Conservation (phyloP, 1,284 basidiomycete genomes). For the Ustilago cynodontis region DNA sequence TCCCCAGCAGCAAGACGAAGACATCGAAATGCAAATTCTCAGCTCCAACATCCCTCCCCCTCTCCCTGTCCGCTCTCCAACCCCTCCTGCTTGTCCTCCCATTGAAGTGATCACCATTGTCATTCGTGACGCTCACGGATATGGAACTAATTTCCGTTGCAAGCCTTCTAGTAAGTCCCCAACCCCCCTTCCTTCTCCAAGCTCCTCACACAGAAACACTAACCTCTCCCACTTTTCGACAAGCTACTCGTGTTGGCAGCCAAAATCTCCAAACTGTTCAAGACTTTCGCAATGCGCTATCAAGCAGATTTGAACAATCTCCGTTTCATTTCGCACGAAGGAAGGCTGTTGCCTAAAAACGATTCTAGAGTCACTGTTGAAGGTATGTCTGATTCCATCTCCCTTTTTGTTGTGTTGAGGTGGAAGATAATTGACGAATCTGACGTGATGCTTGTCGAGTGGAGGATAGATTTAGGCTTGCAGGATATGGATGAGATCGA, state of each 20-base stretch:
- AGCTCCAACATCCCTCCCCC: not conserved
- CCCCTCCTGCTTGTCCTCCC: not conserved
- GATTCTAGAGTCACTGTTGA: not conserved
- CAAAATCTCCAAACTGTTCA: constrained; percentile 17
- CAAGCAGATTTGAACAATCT: not conserved
- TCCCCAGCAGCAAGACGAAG: constrained; percentile 4
- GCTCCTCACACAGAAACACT: no score
- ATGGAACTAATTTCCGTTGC: constrained; percentile 7
- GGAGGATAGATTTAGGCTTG: not conserved
- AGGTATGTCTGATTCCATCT: not conserved
- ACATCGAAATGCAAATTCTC: constrained; percentile 4
- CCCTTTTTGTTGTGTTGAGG: not conserved
- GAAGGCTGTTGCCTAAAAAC: constrained; percentile 12
- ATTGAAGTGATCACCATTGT: not conserved
- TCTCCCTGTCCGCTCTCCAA: not conserved
- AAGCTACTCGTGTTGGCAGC: no score
- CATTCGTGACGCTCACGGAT: constrained; percentile 27
- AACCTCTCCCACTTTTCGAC: not conserved
- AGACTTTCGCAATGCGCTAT: constrained; percentile 3
- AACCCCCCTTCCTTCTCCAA: not conserved
- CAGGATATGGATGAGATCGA: constrained; percentile 37
- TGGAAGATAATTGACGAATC: not conserved
- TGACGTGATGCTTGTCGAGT: not conserved
- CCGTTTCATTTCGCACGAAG: constrained; percentile 22
- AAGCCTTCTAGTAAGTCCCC: constrained; percentile 19